Base-by-base conservation (phyloP, 768 basidiomycete species). In the Phylloporus arenicola region DNA sequence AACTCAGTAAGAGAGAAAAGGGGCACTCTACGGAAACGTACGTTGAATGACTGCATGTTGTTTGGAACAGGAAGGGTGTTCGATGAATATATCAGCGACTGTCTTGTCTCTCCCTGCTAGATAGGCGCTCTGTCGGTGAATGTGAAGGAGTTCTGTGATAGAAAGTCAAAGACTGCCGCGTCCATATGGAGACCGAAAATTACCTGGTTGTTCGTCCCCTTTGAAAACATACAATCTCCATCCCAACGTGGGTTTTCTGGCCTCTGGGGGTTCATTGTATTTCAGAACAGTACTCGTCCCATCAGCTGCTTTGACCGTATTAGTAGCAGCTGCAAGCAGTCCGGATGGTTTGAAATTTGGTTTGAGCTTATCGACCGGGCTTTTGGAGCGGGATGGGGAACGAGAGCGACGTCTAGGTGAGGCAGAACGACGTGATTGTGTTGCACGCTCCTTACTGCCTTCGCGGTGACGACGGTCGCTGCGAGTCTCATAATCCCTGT, bases 221-320 rank as follows among this genome's bases (percentile, higher is more conserved):
- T 98, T 98, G 78, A 98, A 99, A 30, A 97, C 94, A 63, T 98
- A 99, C 54, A 99, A 64, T 64, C 96, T 77, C 96, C 96, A 98
- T 16, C 89, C 88, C 30, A 88, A 68, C 5, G 76, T 70, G 10
- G 96, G 95, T 64, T 94, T 97, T 57, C 96, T 75, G 25, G 95
- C 96, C 75, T 99, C 96, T 6, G 96, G 93, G 14, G 96, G 96
- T 68, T 99, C 96, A 55, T 98, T 94, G 67, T 99, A 99, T 68
- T 98, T 99, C 55, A 99, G 74, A 39, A 96, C 81, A 6, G 87
- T 85, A 58, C 74, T 83, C 45, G 80, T 80, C n/a, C 88, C 91
- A 62, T 90, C 84, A 7, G 74, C 71, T 29, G 81, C 76, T 56
- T 80, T 79, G 38, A 94, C 84, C 1, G 90, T 92, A 63, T 99